A percentile compares a stretch with the other conserved stretches of the same genome.
phyloP scores from a whole-genome alignment of 495 filamentous ascomycete genomes.

The Cetradonia linearis region DNA sequence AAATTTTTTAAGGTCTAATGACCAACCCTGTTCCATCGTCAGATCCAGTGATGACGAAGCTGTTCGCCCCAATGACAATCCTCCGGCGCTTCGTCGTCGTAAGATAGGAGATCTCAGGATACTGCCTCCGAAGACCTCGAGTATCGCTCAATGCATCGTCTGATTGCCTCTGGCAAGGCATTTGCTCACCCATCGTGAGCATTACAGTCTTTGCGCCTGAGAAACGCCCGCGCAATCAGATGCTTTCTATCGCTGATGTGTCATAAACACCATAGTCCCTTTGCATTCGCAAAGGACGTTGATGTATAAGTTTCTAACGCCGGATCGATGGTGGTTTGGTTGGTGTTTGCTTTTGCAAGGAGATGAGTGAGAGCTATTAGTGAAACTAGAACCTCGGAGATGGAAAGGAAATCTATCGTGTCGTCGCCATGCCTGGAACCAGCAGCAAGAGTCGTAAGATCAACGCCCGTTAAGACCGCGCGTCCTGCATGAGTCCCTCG shows the following conservation, averaged over 20 bases:
- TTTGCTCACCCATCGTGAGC: constrained; percentile 13
- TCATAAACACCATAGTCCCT: constrained; percentile 15
- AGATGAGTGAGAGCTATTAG: constrained; percentile 11
- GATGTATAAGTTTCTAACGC: constrained; percentile 11
- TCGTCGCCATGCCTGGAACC: constrained; percentile 21
- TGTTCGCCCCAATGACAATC: constrained; percentile 4
- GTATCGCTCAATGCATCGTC: constrained; percentile 11
- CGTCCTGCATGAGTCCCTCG: constrained; percentile 15
- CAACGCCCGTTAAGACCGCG: constrained; percentile 21
- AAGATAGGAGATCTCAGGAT: constrained; percentile 9
- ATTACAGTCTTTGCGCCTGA: constrained; percentile 18
- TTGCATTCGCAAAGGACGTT: neutral
- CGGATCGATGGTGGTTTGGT: constrained; percentile 13
- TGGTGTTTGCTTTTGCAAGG: constrained; percentile 19
- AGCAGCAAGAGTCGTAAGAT: constrained; percentile 20
- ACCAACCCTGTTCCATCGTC: constrained; percentile 15
- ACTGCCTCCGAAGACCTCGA: constrained; percentile 4
- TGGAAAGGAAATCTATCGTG: constrained; percentile 25
- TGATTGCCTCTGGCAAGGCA: constrained; percentile 10
- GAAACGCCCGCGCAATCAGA: constrained; percentile 23
- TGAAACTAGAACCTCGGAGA: constrained; percentile 15
- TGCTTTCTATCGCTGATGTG: constrained; percentile 21
- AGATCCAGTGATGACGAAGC: constrained; percentile 12
- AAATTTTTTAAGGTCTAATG: constrained; percentile 21
- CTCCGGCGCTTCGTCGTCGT: constrained; percentile 6